Conservation (phyloP, 2,329 filamentous ascomycete species). For the Pseudogymnoascus sp. region DNA sequence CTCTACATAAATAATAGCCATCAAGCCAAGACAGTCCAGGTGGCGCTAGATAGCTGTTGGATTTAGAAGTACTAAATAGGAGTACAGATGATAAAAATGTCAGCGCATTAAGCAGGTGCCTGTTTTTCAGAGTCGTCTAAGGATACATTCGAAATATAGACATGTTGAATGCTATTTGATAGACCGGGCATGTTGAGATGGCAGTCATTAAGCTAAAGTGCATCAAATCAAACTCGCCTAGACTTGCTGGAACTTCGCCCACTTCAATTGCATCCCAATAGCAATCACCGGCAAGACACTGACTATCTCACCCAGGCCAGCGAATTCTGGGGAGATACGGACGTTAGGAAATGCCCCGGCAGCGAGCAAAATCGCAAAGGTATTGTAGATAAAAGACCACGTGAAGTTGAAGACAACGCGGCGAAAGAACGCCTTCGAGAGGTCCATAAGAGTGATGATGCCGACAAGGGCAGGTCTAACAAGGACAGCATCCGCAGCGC, state of each 20-base stretch:
- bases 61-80: too few species aligned
- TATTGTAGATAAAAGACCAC: conserved; percentile 55
- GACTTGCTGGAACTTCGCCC: conserved; percentile 8
- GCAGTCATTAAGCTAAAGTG: not conserved
- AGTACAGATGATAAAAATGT: not conserved
- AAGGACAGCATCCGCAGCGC: conserved; percentile 61
- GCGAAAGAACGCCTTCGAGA: conserved; percentile 31
- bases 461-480: conserved; percentile 47
- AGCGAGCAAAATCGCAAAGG: conserved; percentile 51
- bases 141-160: not conserved
- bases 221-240: not conserved
- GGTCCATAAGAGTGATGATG: conserved; percentile 48
- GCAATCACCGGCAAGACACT: conserved; percentile 54
- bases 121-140: not conserved
- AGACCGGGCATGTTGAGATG: not conserved
- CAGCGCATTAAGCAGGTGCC: too few species aligned
- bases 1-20: too few species aligned
- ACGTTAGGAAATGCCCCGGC: conserved; percentile 47
- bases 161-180: not conserved
- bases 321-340: conserved; percentile 47
- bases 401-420: conserved; percentile 52
- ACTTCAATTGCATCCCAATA: conserved; percentile 17
- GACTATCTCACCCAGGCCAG: conserved; percentile 56
- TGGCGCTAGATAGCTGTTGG: too few species aligned
- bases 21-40: too few species aligned